Evolutionary conservation across 2,329 filamentous ascomycete species (phyloP), one percentile per base, ranked within the genome.

Genomic region (Raffaelea albimanens): DNA sequence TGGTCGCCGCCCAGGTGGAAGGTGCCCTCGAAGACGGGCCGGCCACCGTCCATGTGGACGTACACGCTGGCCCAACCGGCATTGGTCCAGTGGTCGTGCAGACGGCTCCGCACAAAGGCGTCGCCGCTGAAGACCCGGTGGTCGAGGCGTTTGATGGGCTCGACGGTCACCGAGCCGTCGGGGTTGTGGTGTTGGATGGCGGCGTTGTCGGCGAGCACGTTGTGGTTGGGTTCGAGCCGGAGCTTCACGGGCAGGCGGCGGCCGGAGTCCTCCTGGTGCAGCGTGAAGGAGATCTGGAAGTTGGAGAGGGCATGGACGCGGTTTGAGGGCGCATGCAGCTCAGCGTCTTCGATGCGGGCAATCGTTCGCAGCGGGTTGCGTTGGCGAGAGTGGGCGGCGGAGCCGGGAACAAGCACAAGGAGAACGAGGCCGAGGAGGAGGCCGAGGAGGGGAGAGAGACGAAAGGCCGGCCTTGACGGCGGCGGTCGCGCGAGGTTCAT

Each of bases 51-150:
- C 53, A 74, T 72, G 56, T 80, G 76, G 11, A 98, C 71, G 43
- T 82, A 80, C 52, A 97, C 80, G 49, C 93, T 77, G 40, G 91
- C 87, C 87, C 87, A 96, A 40, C 93, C 93, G 16, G 83, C 85
- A 54, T 83, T 80, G 47, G 80, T 80, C 87, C 89, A 97, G 54
- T 80, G 76, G 47, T 38, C 25, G 13, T 38, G 22, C 21, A 43
- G 19, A 9, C 76, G 71, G 45, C 73, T 75, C 52, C 82, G 76
- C 42, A 89, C 65, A 70, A 84, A 94, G 2, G 87, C 76, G 22
- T 79, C 73, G 34, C 93, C 93, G 63, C 84, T 88, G 71, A 82
- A 98, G 3, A 97, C 83, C 58, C 82, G 85, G 67, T 96, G 87
- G 21, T 82, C 78, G 47, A 75, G 66, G 46, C 90, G 78, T 48